Evolutionary conservation across 345 rosid genomes (phyloP).

Genomic region (Angophora floribunda): DNA sequence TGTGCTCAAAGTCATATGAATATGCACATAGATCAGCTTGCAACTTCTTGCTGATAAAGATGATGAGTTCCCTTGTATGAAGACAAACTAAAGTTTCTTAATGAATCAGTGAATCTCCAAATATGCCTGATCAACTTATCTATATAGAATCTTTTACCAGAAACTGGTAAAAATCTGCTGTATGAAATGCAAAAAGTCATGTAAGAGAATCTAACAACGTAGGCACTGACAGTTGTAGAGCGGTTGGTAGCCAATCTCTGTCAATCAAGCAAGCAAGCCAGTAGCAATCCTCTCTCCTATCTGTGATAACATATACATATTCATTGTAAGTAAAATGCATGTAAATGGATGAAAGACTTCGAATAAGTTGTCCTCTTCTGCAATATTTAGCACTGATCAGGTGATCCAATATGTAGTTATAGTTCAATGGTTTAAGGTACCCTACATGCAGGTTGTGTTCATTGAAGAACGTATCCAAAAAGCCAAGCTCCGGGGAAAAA

Average conservation of each 20-base stretch:
- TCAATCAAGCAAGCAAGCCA: too few species aligned
- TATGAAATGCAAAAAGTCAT: background rate
- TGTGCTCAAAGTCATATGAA: background rate
- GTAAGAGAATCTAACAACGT: background rate
- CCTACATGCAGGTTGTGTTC: background rate
- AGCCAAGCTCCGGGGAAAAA: background rate
- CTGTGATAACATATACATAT: background rate
- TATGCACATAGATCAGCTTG: background rate
- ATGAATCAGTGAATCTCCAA: background rate
- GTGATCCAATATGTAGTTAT: background rate
- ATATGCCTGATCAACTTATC: background rate
- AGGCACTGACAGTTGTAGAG: background rate
- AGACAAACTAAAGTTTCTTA: background rate
- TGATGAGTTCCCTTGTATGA: background rate
- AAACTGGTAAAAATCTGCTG: background rate
- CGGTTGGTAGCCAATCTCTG: too few species aligned
- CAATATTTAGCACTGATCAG: background rate
- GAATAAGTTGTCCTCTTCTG: background rate
- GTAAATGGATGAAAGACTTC: background rate
- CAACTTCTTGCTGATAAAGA: background rate
- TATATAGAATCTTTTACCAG: background rate
- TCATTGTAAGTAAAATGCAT: background rate
- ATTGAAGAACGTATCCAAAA: background rate
- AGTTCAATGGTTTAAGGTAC: background rate
- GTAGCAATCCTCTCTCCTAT: too few species aligned